Evolutionary conservation across 2,329 filamentous ascomycete genomes (phyloP), one percentile per base, ranked within the genome.

Genomic region (Emericellopsis atlantica): DNA sequence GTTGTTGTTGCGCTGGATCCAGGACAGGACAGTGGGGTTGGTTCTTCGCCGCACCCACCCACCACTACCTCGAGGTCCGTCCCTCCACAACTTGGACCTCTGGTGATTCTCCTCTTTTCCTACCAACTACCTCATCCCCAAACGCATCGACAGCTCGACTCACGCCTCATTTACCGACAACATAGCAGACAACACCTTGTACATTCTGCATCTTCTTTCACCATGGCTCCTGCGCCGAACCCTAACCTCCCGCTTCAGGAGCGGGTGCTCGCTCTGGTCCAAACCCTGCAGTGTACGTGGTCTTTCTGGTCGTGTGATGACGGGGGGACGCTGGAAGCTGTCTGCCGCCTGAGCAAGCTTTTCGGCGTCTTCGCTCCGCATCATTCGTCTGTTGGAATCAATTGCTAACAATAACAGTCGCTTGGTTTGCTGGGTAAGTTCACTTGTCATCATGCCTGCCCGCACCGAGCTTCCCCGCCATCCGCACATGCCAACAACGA

Each of bases 251-350:
- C 86, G 59, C 69, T 92, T 54, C 65, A 69, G 56, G 79, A 92
- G 68, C 76, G 88, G 57, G 67, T 95, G 45, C 64, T 86, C 54
- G 71, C 76, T 51, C 73, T 96, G 51, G 88, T 82, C 50, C 80
- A 94, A 63, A 96, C 89, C 36, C 72, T 96, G 51, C 92, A 96
- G 70, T 98, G 90, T 83, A 78, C 62, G 67, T 78, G 59, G 59
- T 49, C 40, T 45, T 40, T 45, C 45, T 26, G 26, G 26, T 29
- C 26, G 26, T 29, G 26, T 29, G 26, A 29, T 9, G 26, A 29
- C 9, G 26, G 26, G 26, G 26, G 4, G 9, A 12, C 18, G 26
- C 26, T 29, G 26, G 9, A 9, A 29, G 26, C 26, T 29, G 4
- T 29, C 26, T 12, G 9, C 6, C 6, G 26, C 9, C 26, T 7